Evolutionary conservation across 371 early-diverging fungal genomes (phyloP), one percentile per base, ranked within the genome.

Genomic region (Chytridium lagenaria): DNA sequence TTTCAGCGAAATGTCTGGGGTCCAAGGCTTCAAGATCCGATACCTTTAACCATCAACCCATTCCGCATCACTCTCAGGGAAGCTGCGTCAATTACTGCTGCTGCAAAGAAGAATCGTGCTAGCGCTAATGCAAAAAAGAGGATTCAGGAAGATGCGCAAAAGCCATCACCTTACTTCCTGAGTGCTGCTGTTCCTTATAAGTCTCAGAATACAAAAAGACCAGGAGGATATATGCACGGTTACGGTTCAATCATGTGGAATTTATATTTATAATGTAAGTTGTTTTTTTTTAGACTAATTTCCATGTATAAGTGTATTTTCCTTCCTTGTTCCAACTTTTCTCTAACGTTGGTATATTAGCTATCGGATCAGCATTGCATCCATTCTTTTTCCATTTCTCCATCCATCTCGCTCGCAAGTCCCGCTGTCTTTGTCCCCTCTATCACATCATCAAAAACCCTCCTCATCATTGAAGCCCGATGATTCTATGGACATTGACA

Each of bases 321-420:
- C 22, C 30, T 40, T 26, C 19, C 12, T 26, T 40, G 49, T 37
- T 23, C 23, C 28, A 57, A 61, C 39, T 3, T 23, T 26, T 12
- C 12, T 30, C 22, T 33, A 36, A n/a, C 23, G 1, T 31, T 71
- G 30, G 5, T 28, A 23, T 0, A 1, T 28, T n/a, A 75, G 75
- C 1, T 57, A 7, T 67, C 40, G 57, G 28, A 66, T 1, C 39
- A 36, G 19, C 75, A 75, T 51, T 70, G 70, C 66, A 23, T 59
- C 28, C 71, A 67, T 36, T 69, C 75, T 19, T 75, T 75, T 57
- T 75, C 75, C 22, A 67, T 75, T 39, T 49, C 75, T 10, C 67
- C 52, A 1, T 5, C 55, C 23, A 57, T 67, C 3, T 22, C 31
- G n/a, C 66, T 75, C 34, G 40, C 36, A 22, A 37, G 67, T 36